Evolutionary conservation across 1,284 basidiomycete genomes (phyloP).

Genomic region (Cutaneotrichosporon dermatis): DNA sequence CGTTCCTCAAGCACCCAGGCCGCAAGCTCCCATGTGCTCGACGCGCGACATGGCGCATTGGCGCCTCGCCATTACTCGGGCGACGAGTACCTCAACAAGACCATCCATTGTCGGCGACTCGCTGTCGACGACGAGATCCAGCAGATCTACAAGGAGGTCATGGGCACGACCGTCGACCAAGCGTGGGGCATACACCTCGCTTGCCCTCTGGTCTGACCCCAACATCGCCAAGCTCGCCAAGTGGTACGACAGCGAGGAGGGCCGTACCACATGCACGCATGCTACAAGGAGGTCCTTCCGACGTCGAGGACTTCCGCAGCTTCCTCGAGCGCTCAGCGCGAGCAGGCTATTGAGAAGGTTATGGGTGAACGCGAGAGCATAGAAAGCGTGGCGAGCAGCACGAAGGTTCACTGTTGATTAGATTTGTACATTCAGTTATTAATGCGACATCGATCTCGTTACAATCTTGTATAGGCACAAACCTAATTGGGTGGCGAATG

Average conservation of each 20-base stretch:
- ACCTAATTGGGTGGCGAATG: conserved; percentile 2
- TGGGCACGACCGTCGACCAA: conserved; percentile 17
- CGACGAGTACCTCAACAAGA: conserved; percentile 9
- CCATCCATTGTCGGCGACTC: conserved; percentile 27
- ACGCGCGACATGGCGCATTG: conserved; percentile 25
- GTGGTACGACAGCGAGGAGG: conserved; percentile 29
- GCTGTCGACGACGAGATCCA: conserved; percentile 23
- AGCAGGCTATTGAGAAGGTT: conserved; percentile 4
- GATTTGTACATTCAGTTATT: background rate
- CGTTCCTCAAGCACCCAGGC: conserved; percentile 20
- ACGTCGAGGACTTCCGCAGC: conserved; percentile 22
- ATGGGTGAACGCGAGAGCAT: background rate
- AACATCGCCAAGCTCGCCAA: conserved; percentile 10
- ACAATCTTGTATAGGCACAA: background rate
- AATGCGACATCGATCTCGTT: background rate
- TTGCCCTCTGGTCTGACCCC: conserved; percentile 13
- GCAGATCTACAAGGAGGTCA: conserved; percentile 19
- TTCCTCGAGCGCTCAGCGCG: conserved; percentile 30
- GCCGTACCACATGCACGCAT: conserved; percentile 9
- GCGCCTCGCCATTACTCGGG: conserved; percentile 23
- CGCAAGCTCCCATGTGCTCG: conserved; percentile 21
- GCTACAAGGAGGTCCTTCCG: conserved; percentile 18
- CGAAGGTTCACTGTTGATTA: background rate
- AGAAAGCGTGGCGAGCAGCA: background rate
- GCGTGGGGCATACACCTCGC: conserved; percentile 12